Percentiles rank a stretch among this genome's conserved stretches.
phyloP scores from a whole-genome alignment of 2,329 filamentous ascomycete genomes.

The Penicillium griseofulvum region DNA sequence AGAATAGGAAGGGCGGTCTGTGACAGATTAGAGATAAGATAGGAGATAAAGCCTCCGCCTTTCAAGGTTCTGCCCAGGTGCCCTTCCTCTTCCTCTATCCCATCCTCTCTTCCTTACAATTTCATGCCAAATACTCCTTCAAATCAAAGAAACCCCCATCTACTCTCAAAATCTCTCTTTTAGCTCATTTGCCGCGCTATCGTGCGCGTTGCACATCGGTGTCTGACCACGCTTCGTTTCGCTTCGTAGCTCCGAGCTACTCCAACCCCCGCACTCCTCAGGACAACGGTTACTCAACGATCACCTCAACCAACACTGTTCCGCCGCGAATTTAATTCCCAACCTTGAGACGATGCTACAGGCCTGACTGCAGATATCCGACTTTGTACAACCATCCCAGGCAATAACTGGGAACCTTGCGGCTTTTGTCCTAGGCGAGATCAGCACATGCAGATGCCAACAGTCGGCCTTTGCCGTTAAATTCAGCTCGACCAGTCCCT shows the following conservation, averaged over 20 bases:
- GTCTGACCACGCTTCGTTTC: not conserved
- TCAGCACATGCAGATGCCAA: constrained; percentile 9
- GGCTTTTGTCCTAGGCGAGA: constrained; percentile 1
- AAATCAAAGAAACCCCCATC: not conserved
- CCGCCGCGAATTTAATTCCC: not conserved
- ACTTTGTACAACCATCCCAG: constrained; percentile 5
- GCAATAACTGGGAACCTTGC: not conserved
- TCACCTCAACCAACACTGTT: not conserved
- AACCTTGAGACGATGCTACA: constrained; percentile 6
- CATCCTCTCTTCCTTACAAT: constrained; percentile 1
- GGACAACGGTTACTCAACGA: constrained; percentile 1
- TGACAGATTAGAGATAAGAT: constrained; percentile 2
- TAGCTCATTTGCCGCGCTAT: not conserved
- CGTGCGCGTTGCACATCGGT: not conserved
- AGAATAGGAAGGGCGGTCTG: not conserved
- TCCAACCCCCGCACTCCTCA: constrained; percentile 11
- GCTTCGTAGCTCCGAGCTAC: constrained; percentile 6
- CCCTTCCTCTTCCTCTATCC: not conserved
- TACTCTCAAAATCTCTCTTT: not conserved
- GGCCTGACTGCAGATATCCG: constrained; percentile 4
- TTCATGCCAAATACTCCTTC: not conserved
- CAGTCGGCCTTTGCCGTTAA: constrained; percentile 2
- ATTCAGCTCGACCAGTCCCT: constrained; percentile 7
- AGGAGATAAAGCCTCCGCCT: constrained; percentile 5
- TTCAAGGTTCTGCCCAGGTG: not conserved